A percentile compares a stretch with the other conserved stretches of the same genome.
phyloP scores from a whole-genome alignment of 768 basidiomycete species.

The Saitozyma podzolica region DNA sequence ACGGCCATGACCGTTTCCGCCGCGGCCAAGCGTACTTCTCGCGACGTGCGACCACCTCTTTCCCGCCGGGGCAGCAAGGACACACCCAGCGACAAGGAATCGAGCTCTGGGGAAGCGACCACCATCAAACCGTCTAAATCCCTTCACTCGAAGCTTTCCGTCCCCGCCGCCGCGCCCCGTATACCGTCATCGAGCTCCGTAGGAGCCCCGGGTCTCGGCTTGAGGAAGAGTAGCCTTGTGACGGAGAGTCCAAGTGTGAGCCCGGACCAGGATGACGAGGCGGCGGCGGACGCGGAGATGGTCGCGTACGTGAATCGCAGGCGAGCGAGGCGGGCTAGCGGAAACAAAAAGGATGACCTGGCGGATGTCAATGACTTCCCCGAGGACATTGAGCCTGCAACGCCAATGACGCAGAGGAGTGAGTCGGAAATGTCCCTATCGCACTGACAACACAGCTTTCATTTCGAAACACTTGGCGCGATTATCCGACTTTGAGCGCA shows the following conservation, averaged over 20 bases:
- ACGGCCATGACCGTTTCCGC: conserved; percentile 39
- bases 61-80: conserved; percentile 23
- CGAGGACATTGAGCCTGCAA: conserved; percentile 73
- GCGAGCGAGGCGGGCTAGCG: conserved; percentile 77
- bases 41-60: conserved; percentile 26
- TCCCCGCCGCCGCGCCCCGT: conserved; percentile 22
- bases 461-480: conserved; percentile 58
- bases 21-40: conserved; percentile 33
- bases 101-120: conserved; percentile 14
- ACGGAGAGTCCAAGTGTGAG: conserved; percentile 26
- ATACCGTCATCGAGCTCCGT: conserved; percentile 43
- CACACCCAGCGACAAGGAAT: conserved; percentile 18
- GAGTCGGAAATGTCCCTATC: conserved; percentile 11
- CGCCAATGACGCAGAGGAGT: conserved; percentile 71
- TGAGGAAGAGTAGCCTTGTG: conserved; percentile 22
- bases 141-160: conserved; percentile 41
- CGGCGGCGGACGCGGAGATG: conserved; percentile 94
- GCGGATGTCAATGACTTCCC: conserved; percentile 89
- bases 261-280: conserved; percentile 48
- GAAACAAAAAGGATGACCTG: conserved; percentile 74
- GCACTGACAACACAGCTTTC: conserved; percentile 41
- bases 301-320: conserved; percentile 86
- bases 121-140: conserved; percentile 41
- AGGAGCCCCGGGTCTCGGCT: conserved; percentile 29
- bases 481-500: conserved; percentile 82